Evolutionary conservation across 306 rosid genomes (phyloP), one percentile per base, ranked within the genome.

Genomic region (Sphenostylis stenocarpa): DNA sequence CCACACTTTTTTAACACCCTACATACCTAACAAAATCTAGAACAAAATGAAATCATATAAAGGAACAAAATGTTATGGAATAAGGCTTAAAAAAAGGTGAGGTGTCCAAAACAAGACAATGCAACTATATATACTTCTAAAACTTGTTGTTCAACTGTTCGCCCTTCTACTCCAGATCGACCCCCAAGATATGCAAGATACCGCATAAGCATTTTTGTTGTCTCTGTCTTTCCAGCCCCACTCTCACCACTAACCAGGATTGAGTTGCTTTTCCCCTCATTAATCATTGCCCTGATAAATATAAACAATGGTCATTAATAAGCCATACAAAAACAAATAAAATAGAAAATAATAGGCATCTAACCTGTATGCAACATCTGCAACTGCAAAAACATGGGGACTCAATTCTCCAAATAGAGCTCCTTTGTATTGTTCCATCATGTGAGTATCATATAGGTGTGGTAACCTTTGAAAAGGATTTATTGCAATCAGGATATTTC

Each of bases 221-320:
- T 96, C 88, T 96, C 99, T 57, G 99, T 96, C 88, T 96, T 96
- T 84, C 99, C 99, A 81, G 99, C 99, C 57, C 99, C 99, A 85
- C 99, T 96, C 85, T 96, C 99, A 80, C 99, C 99, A 20, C 99
- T 96, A 31, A 96, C 99, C 78, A 96, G 85, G 76, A 96, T 96
- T 82, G 99, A 96, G 88, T 96, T 96, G 90, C 99, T 96, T 88
- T 96, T 96, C 49, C 99, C 99, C 75, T 96, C 99, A 36, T 93
- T 91, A 83, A 96, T 90, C 99, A 96, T 96, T 64, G 89, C 99
- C 88, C 99, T 96, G 70, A 66, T 13, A 77, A 62, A 75, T 75
- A 73, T 78, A 73, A 80, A 55, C 31, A 81, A 80, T 7, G 49
- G 67, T 73, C 53, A 44, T 49, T 56, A 78, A 70, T 69, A 56